Conservation (phyloP, 2,329 filamentous ascomycete species). For the Scortechinia acanthostroma region DNA sequence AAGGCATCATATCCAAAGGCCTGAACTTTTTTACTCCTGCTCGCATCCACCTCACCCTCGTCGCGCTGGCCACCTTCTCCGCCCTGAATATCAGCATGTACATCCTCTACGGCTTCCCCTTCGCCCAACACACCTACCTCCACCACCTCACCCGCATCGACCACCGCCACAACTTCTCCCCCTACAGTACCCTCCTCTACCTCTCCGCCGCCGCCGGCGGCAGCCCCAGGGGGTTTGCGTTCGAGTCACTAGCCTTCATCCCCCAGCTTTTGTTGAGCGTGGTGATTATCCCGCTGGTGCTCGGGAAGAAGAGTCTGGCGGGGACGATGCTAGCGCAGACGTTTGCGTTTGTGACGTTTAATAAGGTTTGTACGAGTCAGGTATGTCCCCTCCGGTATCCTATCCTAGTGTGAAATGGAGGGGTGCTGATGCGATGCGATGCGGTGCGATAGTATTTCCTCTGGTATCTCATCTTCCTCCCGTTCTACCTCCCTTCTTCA, state of each 20-base stretch:
- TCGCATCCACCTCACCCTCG: constrained; percentile 48
- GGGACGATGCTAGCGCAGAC: constrained; percentile 88
- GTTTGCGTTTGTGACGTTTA: constrained; percentile 93
- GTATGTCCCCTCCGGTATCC: constrained; percentile 37
- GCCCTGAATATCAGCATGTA: constrained; percentile 76
- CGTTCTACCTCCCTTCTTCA: constrained; percentile 79
- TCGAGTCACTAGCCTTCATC: constrained; percentile 80
- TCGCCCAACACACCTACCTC: constrained; percentile 82
- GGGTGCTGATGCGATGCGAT: constrained; percentile 3
- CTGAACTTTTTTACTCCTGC: constrained; percentile 38
- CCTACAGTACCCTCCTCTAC: constrained; percentile 88
- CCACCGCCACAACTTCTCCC: constrained; percentile 96
- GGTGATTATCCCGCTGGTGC: constrained; percentile 64
- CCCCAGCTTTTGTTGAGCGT: constrained; percentile 80
- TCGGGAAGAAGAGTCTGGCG: constrained; percentile 77
- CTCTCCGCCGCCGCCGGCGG: constrained; percentile 60
- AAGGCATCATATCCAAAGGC: constrained; percentile 11
- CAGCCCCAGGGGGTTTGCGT: constrained; percentile 18
- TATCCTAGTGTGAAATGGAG: not conserved
- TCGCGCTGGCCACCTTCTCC: constrained; percentile 69
- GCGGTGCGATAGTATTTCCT: constrained; percentile 75
- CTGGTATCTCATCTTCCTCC: constrained; percentile 92
- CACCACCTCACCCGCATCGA: constrained; percentile 91
- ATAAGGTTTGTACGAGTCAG: constrained; percentile 98
- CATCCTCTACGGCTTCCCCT: constrained; percentile 67